Base-by-base conservation (phyloP, 305 asterid genomes). In the Plantago coronopus region DNA sequence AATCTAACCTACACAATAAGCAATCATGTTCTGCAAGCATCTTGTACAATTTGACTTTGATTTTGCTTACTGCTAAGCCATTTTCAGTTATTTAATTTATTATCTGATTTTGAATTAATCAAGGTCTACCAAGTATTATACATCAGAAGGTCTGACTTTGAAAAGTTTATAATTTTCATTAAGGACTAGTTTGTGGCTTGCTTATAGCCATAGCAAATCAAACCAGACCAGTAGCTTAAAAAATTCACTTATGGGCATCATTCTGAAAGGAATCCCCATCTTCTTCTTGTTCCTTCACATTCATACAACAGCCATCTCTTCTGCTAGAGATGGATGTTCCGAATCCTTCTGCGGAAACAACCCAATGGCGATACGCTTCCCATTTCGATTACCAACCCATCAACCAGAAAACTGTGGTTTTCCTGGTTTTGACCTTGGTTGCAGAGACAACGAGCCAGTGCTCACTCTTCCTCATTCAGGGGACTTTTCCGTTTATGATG, bases 401-500 rank as follows among this genome's bases (percentile, higher is more conserved):
- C 78, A 71, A 13, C 80, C 75, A 21, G 51, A 66, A 44, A 46
- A 59, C 69, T 86, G 93, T 45, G 79, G 88, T 31, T 83, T 70
- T 57, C 85, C 90, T 0, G 88, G 85, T 37, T 86, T 88, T 54
- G 56, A 63, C 62, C 54, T 88, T 15, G 63, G 9, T 10, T 80
- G 85, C 57, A 60, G 56, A 15, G 3, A 14, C 11, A 63, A 43
- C 19, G 54, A 45, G 8, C 22, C 67, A 1, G 9, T 71, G 21
- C 53, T 76, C n/a, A 80, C 50, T 48, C 83, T 88, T 54, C 83
- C 88, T 0, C 5, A 58, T 29, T 79, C 84, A 0, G 91, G 87
- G 8, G 79, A 76, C 43, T 81, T 78, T 27, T 58, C 10, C 0
- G 80, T 86, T 10, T 83, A 91, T 0, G 48, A 66, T 25, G 78